Evolutionary conservation across 768 basidiomycete genomes (phyloP).

Genomic region (Collybia sp.): DNA sequence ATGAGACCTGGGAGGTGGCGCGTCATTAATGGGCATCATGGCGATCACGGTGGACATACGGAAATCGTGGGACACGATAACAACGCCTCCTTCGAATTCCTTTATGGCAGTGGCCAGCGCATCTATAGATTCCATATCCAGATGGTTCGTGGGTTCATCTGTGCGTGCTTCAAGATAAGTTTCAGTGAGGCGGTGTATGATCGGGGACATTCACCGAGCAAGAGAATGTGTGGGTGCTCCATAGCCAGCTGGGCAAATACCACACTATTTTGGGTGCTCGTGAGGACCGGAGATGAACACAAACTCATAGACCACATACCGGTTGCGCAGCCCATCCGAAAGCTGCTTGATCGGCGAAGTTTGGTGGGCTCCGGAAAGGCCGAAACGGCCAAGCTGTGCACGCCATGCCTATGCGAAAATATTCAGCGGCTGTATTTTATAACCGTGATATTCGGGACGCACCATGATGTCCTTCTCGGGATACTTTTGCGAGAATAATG

Average conservation of each 20-base stretch:
- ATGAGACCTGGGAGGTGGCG: slow-evolving; percentile 72
- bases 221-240: slow-evolving; percentile 94
- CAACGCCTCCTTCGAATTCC: slow-evolving; percentile 95
- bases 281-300: slow-evolving; percentile 2
- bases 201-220: slow-evolving; percentile 49
- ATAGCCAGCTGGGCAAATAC: slow-evolving; percentile 96
- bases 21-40: slow-evolving; percentile 3
- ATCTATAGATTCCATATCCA: slow-evolving; percentile 98
- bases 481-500: slow-evolving; percentile 72
- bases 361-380: slow-evolving; percentile 91
- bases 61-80: slow-evolving; percentile 99
- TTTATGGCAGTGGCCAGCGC: slow-evolving; percentile 95
- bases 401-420: slow-evolving; percentile 71
- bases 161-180: neutral
- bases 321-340: slow-evolving; percentile 94
- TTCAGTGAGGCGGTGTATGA: neutral
- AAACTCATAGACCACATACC: slow-evolving; percentile 38
- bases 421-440: too few relatives aligned
- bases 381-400: slow-evolving; percentile 92
- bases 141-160: slow-evolving; percentile 96
- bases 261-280: slow-evolving; percentile 45
- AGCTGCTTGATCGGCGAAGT: slow-evolving; percentile 91
- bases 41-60: slow-evolving; percentile 48
- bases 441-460: slow-evolving; percentile 5
- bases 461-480: slow-evolving; percentile 89